Conservation (phyloP, 192 early-diverging fungal species). For the Coemansia furcata region DNA sequence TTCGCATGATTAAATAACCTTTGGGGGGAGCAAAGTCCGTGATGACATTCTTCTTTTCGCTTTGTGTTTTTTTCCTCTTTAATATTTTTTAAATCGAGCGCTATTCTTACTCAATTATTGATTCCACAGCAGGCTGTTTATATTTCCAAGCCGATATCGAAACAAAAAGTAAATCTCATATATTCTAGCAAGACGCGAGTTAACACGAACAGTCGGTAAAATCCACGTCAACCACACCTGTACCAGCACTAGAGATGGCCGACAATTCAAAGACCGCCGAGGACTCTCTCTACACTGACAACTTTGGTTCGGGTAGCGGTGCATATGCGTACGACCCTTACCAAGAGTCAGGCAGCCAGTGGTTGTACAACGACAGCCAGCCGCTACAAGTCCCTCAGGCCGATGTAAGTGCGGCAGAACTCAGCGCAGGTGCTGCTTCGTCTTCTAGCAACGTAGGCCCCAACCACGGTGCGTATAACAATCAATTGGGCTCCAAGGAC, state of each 20-base stretch:
- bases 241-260: slow-evolving; percentile 16
- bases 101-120: neutral
- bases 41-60: neutral
- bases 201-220: neutral
- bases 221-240: neutral
- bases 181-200: neutral
- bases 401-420: neutral
- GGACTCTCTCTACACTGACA: slow-evolving; percentile 39
- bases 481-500: slow-evolving; percentile 21
- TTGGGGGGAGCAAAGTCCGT: neutral
- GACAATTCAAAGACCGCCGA: slow-evolving; percentile 13
- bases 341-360: slow-evolving; percentile 30
- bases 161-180: slow-evolving; percentile 1
- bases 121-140: neutral
- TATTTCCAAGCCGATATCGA: neutral
- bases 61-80: neutral
- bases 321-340: slow-evolving; percentile 9
- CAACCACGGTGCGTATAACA: neutral
- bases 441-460: neutral
- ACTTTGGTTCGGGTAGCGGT: neutral
- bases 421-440: slow-evolving; percentile 2
- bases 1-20: neutral
- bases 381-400: slow-evolving; percentile 22
- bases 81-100: slow-evolving; percentile 1
- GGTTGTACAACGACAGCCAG: slow-evolving; percentile 44